Base-by-base conservation (phyloP, 371 early-diverging fungal genomes). In the Mortierella polycephala region DNA sequence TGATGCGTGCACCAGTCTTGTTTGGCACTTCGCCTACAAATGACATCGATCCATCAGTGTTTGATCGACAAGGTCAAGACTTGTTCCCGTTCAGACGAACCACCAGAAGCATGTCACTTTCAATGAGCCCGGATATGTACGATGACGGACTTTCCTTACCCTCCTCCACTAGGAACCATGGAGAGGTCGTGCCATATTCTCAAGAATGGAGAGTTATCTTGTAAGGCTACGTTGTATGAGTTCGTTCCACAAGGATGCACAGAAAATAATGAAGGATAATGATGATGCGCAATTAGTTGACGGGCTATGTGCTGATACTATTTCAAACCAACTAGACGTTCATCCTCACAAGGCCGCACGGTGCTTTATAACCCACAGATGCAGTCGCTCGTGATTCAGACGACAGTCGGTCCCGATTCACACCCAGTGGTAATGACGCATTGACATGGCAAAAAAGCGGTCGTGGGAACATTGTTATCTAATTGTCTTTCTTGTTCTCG, bases 141-240 rank as follows among this genome's bases (percentile, higher is more conserved):
- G 86, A 86, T 57, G 84, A 81, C 23, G 51, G 63, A 42, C 80
- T 83, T 20, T 76, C 83, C 1, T 46, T 74, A 37, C 54, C 81
- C n/a, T 51, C 74, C 21, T 41, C 73, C 16, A 59, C 67, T 13
- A 61, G 47, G 37, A 41, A 21, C 37, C 67, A 67, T 49, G 58
- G 63, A 1, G 76, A 74, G 30, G 63, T 75, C 5, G 75, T 77
- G 37, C 79, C 80, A 7, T 82, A 82, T 23, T 69, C 74, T 5
- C 70, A 82, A 11, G 84, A 85, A 16, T 87, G 87, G 87, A 82
- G 84, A 7, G 83, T 87, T n/a, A 87, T 87, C 47, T 58, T 85
- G 87, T 87, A 82, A 72, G 83, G 66, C 18, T 39, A 13, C 12
- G 5, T 59, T 57, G 23, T 57, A 64, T 37, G 30, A 30, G 4